phyloP scores from a whole-genome alignment of 208 protist genomes.

The Blastocrithidia nonstop region DNA sequence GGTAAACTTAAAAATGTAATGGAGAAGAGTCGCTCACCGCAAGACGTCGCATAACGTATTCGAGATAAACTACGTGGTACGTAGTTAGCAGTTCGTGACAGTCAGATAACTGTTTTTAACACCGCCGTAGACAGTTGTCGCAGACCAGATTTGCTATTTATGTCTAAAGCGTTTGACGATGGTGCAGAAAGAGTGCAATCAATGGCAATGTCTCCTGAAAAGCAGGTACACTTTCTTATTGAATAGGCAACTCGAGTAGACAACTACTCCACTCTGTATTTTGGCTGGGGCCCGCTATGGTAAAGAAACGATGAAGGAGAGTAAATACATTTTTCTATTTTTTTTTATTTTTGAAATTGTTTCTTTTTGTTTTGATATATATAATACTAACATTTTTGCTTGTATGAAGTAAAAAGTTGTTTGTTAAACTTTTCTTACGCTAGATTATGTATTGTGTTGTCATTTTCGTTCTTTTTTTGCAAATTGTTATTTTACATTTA shows the following conservation, averaged over 20 bases:
- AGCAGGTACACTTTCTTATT: conserved; percentile 82
- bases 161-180: conserved; percentile 82
- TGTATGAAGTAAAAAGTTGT: not conserved
- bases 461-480: no score
- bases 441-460: no score
- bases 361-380: not conserved
- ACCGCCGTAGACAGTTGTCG: conserved; percentile 58
- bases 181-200: conserved; percentile 25
- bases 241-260: conserved; percentile 72
- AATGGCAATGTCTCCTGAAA: conserved; percentile 28
- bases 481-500: no score
- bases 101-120: conserved; percentile 58
- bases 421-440: not conserved
- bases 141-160: conserved; percentile 72
- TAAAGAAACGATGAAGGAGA: conserved; percentile 11
- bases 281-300: conserved; percentile 86
- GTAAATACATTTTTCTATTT: not conserved
- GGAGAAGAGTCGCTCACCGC: conserved; percentile 72
- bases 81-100: conserved; percentile 86
- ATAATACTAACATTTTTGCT: not conserved
- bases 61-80: conserved; percentile 96
- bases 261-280: conserved; percentile 83
- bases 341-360: not conserved
- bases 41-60: conserved; percentile 93
- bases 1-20: conserved; percentile 96